These are phyloP conservation scores for Amaranthus palmeri DNA, from an alignment of 148 eudicot species.

Conservation along the genomic window DNA sequence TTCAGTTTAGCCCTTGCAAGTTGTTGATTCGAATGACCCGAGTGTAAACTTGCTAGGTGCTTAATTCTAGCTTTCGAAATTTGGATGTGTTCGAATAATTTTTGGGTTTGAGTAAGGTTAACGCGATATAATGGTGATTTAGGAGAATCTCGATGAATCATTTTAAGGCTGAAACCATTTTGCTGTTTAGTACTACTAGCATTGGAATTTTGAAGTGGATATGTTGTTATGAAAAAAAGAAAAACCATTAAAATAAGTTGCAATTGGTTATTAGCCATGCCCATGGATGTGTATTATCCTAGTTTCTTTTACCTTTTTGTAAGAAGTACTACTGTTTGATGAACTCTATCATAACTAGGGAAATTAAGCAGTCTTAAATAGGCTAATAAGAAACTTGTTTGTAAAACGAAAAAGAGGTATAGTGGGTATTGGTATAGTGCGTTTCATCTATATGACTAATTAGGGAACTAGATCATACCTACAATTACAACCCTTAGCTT, in stretches of 20 bases:
- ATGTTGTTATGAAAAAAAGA: not conserved
- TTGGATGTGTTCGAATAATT: not conserved
- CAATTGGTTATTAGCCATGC: not conserved
- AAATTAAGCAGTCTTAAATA: too few relatives aligned
- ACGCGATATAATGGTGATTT: constrained; percentile 14
- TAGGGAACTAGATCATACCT: too few relatives aligned
- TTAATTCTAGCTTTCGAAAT: constrained; percentile 9
- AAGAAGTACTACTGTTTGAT: too few relatives aligned
- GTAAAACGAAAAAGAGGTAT: too few relatives aligned
- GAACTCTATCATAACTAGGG: too few relatives aligned
- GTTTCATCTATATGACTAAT: too few relatives aligned
- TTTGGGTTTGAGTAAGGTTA: constrained; percentile 1
- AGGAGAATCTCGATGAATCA: constrained; percentile 17
- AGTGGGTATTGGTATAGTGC: too few relatives aligned
- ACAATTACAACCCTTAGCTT: too few relatives aligned
- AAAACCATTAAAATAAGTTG: not conserved
- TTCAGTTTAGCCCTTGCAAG: not conserved
- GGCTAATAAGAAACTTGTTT: too few relatives aligned
- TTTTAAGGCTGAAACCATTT: constrained; percentile 4
- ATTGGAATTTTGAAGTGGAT: not conserved
- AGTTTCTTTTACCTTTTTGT: too few relatives aligned
- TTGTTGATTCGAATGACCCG: not conserved
- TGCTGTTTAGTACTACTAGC: not conserved
- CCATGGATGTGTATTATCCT: too few relatives aligned
- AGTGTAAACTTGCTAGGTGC: not conserved